Base-by-base conservation (phyloP, 1,139 yeast genomes). In the Yamadazyma buinensis region DNA sequence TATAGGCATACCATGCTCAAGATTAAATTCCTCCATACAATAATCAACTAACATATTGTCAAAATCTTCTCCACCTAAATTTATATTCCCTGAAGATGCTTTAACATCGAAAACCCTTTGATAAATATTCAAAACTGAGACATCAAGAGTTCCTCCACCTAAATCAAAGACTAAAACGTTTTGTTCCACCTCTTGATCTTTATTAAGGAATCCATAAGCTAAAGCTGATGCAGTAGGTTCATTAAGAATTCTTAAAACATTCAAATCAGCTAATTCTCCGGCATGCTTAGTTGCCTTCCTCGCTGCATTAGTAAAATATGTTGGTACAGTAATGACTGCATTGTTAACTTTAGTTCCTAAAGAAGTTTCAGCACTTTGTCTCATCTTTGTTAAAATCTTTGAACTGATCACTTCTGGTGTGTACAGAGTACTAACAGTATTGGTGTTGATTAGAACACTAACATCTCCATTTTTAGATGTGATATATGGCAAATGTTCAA, bases 101-200 rank as follows among this genome's bases (percentile, higher is more conserved):
- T 86, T 86, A 55, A 88, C 97, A 67, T 87, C 95, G 64, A 88
- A 88, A 51, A 88, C 84, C 75, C 96, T 96, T 47, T 87, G 95
- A 65, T 88, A 95, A 61, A 88, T 88, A 36, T 92, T 82, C 52
- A 88, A 75, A 49, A 88, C 74, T 24, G 96, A 88, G 37, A 88
- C 97, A 84, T 88, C 97, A 67, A 88, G 88, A 54, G 97, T 88
- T 77, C 97, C 97, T 73, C 97, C 97, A 78, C 97, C 97, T 59
- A 88, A 75, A 67, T 88, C 97, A 67, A 87, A 88, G 55, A 88
- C 87, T 58, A 88, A 77, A 39, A 88, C 92, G 60, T 86, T 82
- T 73, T 86, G 86, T 68, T 64, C 69, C n/a, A 47, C 75, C 49
- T 71, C 70, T 47, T 80, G 80, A 35, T 84, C 84, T 67, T 84